Conservation (phyloP, 1,139 yeast genomes). For the Debaryomyces udenii region DNA sequence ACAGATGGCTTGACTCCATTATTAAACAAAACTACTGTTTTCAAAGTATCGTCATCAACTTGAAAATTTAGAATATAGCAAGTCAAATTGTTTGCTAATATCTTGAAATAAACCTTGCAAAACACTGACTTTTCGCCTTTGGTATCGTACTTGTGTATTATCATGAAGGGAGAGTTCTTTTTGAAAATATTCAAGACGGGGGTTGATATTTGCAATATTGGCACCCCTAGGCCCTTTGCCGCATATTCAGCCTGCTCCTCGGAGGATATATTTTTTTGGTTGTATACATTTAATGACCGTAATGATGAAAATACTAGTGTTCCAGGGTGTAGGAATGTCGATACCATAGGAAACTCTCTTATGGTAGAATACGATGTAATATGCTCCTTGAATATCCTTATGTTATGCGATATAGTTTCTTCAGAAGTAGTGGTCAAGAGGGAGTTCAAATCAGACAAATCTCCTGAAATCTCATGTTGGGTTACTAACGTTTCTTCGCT, state of each 20-base stretch:
- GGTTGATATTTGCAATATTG: constrained; percentile 30
- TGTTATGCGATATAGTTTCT: constrained; percentile 31
- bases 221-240: constrained; percentile 15
- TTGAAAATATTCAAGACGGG: constrained; percentile 36
- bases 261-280: constrained; percentile 9
- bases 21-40: constrained; percentile 30
- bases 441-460: constrained; percentile 22
- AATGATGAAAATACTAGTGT: constrained; percentile 26
- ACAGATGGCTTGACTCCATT: constrained; percentile 40
- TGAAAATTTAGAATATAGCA: constrained; percentile 36
- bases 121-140: constrained; percentile 22
- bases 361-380: constrained; percentile 22
- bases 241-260: constrained; percentile 6
- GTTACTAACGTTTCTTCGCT: constrained; percentile 10
- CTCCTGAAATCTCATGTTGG: constrained; percentile 8
- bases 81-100: constrained; percentile 36
- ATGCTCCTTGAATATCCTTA: constrained; percentile 27
- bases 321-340: constrained; percentile 34
- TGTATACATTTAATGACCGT: constrained; percentile 21
- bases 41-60: constrained; percentile 15
- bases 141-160: constrained; percentile 22
- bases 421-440: constrained; percentile 27
- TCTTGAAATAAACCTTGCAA: constrained; percentile 39
- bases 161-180: constrained; percentile 37
- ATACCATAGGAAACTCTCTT: constrained; percentile 33